Evolutionary conservation across 495 filamentous ascomycete genomes (phyloP), one percentile per base, ranked within the genome.

Genomic region (Glarea lozoyensis): DNA sequence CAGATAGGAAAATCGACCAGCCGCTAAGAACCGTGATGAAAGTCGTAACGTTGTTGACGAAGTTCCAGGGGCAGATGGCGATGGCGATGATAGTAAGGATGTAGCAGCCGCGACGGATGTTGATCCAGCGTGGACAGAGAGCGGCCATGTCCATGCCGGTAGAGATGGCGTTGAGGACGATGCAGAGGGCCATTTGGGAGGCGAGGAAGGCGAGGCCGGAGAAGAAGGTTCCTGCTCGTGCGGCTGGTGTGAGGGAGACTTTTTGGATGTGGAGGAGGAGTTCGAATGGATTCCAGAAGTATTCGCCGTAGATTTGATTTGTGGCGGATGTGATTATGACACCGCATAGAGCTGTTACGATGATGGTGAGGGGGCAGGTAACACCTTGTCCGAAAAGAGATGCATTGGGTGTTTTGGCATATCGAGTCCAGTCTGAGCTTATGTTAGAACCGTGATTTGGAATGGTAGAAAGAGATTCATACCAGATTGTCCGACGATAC

Each of bases 21-120:
- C 64, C 65, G 37, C 60, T 66, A 6, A 75, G 50, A 2, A 75
- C 67, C 4, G 59, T 63, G 40, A 75, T 62, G 48, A 74, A 74
- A 4, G 61, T 72, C 4, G 60, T 60, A 4, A 68, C 69, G 16
- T 56, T 62, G 35, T 66, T 68, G 39, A 74, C 62, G 2, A 69
- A 60, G 24, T 73, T 65, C 72, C 70, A 75, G 1, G 72, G 72
- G 32, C 65, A 62, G 19, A 67, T 65, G 5, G 63, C 62, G n/a
- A 71, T 50, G n/a, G 64, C 65, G 24, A 71, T 55, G 20, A 70
- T 42, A 31, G 64, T 63, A 15, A 58, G 58, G 18, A 70, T 54
- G 46, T 58, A 67, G 10, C 58, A 60, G 6, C 69, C 69, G 10
- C 70, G 62, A 2, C 67, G 59, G 33, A 72, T 71, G 44, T 72